Conservation (phyloP, 306 rosid genomes). For the Vicia villosa region DNA sequence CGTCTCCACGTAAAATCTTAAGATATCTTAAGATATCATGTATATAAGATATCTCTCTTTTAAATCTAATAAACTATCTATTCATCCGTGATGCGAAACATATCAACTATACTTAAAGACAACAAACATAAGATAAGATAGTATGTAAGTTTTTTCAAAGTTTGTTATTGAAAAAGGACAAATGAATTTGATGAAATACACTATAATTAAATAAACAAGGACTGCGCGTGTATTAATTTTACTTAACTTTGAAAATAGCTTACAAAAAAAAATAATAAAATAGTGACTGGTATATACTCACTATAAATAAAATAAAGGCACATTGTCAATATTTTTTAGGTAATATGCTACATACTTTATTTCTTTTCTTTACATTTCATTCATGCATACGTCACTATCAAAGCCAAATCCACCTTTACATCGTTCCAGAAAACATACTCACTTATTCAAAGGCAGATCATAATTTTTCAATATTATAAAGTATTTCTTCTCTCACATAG, state of each 20-base stretch:
- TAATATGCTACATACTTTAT: conserved; percentile 9
- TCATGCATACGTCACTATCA: conserved; percentile 23
- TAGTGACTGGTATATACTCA: not conserved
- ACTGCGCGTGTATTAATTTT: not conserved
- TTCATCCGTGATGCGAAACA: no score
- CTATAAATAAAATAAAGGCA: not conserved
- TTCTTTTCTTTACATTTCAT: not conserved
- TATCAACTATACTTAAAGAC: no score
- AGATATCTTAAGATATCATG: no score
- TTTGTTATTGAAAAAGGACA: not conserved
- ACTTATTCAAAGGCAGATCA: not conserved
- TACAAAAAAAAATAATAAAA: conserved; percentile 12
- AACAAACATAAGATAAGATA: no score
- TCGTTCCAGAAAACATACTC: conserved; percentile 8
- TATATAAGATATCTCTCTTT: no score
- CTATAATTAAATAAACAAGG: not conserved
- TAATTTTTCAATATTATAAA: not conserved
- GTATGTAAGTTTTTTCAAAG: not conserved
- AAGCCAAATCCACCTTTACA: conserved; percentile 32
- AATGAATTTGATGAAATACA: not conserved
- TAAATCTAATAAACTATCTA: no score
- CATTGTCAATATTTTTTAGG: conserved; percentile 26
- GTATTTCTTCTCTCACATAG: not conserved
- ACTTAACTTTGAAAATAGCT: not conserved
- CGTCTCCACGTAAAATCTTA: no score